Percentiles rank a stretch among this genome's conserved stretches.
These are phyloP conservation scores for Backusella tarrabulga DNA, from an alignment of 192 early-diverging fungal genomes.

Conservation along the genomic window DNA sequence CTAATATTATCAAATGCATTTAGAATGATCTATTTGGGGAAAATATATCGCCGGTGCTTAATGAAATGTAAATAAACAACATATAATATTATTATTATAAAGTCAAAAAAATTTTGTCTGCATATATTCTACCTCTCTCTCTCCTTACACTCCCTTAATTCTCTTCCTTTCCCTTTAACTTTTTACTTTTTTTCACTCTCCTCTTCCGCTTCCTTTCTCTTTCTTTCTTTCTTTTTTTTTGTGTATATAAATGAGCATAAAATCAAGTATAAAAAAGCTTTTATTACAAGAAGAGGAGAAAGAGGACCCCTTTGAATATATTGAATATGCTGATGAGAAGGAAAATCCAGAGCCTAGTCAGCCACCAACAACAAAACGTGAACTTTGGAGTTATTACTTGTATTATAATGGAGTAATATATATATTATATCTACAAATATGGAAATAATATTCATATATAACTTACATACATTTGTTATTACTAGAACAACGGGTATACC, in stretches of 20 bases:
- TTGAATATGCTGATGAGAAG: background rate
- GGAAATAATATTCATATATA: background rate
- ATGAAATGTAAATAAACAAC: conserved; percentile 8
- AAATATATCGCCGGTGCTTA: background rate
- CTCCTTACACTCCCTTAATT: background rate
- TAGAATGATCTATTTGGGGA: background rate
- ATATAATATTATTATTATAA: background rate
- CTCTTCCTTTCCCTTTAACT: background rate
- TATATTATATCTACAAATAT: background rate
- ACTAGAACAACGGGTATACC: conserved; percentile 17
- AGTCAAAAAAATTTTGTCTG: background rate
- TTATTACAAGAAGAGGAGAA: conserved; percentile 2
- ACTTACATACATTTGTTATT: background rate
- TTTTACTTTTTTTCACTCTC: background rate
- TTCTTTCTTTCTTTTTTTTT: background rate
- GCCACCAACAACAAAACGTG: conserved; percentile 20
- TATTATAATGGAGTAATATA: conserved; percentile 33
- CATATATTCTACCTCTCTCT: background rate
- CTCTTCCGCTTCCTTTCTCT: too few relatives aligned
- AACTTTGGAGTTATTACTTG: conserved; percentile 34
- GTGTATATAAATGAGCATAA: background rate
- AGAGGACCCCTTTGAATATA: conserved; percentile 7
- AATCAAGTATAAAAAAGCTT: background rate
- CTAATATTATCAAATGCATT: too few relatives aligned
- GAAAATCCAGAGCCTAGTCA: conserved; percentile 6